Percentiles rank a stretch among this genome's conserved stretches.
phyloP scores from a whole-genome alignment of 1,139 yeast genomes.

The Debaryomyces singareniensis region DNA sequence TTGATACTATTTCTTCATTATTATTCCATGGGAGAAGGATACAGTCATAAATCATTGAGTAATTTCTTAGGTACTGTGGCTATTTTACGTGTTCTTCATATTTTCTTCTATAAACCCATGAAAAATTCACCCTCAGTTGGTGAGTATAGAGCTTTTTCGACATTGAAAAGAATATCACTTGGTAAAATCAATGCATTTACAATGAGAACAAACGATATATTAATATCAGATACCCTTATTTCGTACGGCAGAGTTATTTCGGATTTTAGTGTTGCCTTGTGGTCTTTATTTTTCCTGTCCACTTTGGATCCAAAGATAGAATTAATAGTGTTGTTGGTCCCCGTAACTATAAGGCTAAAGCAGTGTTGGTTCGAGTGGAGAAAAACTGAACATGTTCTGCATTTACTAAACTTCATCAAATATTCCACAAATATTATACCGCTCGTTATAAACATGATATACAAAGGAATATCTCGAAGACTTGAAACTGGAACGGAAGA shows the following conservation, averaged over 20 bases:
- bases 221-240: conserved; percentile 74
- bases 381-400: conserved; percentile 43
- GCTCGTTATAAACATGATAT: conserved; percentile 39
- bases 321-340: conserved; percentile 47
- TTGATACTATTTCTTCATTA: conserved; percentile 13
- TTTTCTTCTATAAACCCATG: conserved; percentile 11
- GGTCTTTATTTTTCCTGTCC: conserved; percentile 19
- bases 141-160: conserved; percentile 38
- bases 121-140: conserved; percentile 19
- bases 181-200: conserved; percentile 52
- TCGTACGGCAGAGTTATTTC: conserved; percentile 72
- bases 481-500: background rate
- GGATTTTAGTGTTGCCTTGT: conserved; percentile 50
- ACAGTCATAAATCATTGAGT: conserved; percentile 6
- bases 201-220: conserved; percentile 69
- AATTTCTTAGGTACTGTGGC: conserved; percentile 14
- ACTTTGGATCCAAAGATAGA: conserved; percentile 31
- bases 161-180: conserved; percentile 45
- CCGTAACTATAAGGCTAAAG: conserved; percentile 64
- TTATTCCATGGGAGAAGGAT: conserved; percentile 7
- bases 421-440: conserved; percentile 68
- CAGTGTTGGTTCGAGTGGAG: conserved; percentile 75
- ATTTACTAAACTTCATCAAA: conserved; percentile 66
- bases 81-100: conserved; percentile 11
- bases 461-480: conserved; percentile 18